Conservation (phyloP, 306 rosid genomes). For the Dryas alaskensis region DNA sequence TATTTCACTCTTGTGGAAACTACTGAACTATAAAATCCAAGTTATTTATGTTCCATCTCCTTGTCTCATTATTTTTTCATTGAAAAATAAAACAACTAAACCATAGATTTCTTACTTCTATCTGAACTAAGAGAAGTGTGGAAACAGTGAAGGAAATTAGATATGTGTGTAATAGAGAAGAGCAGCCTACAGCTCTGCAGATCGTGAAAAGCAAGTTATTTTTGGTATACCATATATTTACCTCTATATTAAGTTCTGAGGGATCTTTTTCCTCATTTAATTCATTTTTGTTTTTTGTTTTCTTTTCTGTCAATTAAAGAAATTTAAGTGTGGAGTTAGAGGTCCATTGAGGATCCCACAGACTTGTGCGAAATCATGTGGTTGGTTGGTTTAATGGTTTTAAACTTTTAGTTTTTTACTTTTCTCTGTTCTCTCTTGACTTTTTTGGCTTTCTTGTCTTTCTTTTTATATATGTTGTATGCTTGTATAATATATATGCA, state of each 20-base stretch:
- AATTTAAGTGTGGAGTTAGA: constrained; percentile 28
- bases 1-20: too few relatives aligned
- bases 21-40: too few relatives aligned
- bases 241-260: not conserved
- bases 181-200: too few relatives aligned
- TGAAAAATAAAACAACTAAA: too few relatives aligned
- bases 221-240: not conserved
- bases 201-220: not conserved
- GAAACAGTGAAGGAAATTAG: too few relatives aligned
- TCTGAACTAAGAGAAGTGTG: too few relatives aligned
- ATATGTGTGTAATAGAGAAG: too few relatives aligned
- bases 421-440: not conserved
- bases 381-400: not conserved
- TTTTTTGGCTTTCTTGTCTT: constrained; percentile 5
- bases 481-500: too few relatives aligned
- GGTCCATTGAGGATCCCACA: constrained; percentile 51
- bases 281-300: not conserved
- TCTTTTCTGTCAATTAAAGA: constrained; percentile 41
- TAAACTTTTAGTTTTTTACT: not conserved
- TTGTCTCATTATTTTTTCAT: too few relatives aligned
- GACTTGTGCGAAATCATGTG: constrained; percentile 36
- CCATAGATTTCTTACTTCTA: too few relatives aligned
- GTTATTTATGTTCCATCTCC: too few relatives aligned
- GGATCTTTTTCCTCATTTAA: not conserved
- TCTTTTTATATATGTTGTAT: not conserved